Evolutionary conservation across 371 early-diverging fungal species (phyloP), one percentile per base, ranked within the genome.

Genomic region (Mortierella sp.): DNA sequence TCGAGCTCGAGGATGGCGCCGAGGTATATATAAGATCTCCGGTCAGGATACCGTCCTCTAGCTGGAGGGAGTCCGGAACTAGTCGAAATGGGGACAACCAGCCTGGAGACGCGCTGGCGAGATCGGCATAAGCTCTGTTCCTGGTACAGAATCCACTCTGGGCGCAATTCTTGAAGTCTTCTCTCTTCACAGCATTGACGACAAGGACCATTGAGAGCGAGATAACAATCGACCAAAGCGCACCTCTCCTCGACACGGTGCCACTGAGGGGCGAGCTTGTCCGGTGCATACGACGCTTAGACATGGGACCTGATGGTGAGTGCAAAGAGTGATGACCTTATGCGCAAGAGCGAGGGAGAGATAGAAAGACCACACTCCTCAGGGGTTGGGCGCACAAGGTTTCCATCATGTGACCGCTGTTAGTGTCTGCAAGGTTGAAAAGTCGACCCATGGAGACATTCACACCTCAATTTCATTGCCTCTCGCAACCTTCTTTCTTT

Each of bases 111-210:
- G 75, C 83, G 14, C 87, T 86, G 19, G 88, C 91, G 5, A 89
- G 86, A 53, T 96, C 95, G 9, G 97, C 97, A 86, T 93, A 96
- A 21, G 94, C 96, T 16, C 97, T 92, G 88, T 98, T 97, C 54
- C 98, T 95, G 8, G 90, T 89, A 88, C 98, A 98, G 88, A 99
- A 99, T 26, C 94, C 95, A 72, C 94, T 92, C 79, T 98, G 96
- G 28, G 92, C 89, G 87, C 98, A 98, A 0, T 90, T 93, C 85
- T 97, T 98, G 87, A 99, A 99, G 86, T 99, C 96, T 71, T 95
- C 96, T 28, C 82, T 86, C 76, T 95, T 95, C 31, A 95, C 93
- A 0, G 84, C 78, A 26, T 50, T 61, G 54, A 77, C 78, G 9
- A 37, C 43, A 67, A 37, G 24, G 43, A 40, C 67, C 67, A 67